Evolutionary conservation across 257 asterid species (phyloP), one percentile per base, ranked within the genome.

Genomic region (Solanum neorickii): DNA sequence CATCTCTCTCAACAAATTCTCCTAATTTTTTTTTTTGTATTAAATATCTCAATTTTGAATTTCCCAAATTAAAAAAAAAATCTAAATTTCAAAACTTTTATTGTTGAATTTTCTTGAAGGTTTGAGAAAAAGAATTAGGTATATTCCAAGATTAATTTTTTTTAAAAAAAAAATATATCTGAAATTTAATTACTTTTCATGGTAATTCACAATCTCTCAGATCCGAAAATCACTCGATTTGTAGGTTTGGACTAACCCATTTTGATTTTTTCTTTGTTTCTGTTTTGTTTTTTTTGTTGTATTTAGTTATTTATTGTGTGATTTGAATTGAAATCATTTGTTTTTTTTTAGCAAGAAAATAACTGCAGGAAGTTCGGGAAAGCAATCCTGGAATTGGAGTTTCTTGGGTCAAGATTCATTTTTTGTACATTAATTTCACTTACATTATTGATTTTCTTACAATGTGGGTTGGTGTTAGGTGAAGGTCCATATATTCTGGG

Each of bases 401-500:
- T 86, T 80, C 86, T 29, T 46, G 66, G 62, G 27, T 87, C 69
- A 9, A 82, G 70, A 72, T 60, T 85, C 83, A 29, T 89, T 76
- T 15, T n/a, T 76, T 20, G 72, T 49, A 73, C 33, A 66, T 73
- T 52, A 42, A 13, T 39, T 78, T 25, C 39, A 62, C 29, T 84
- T 84, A 87, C 41, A 80, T 87, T 85, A 46, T 87, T 29, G 83
- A 42, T 82, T 85, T 89, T 88, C 84, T 88, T 89, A 89, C 92
- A 93, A 93, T 94, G 97, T 85, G 93, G 94, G 92, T 88, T 88
- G 87, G 88, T 56, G 37, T 92, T 89, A 86, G 39, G 84, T 87
- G 59, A 86, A 85, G 77, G 84, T 87, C 85, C 88, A 82, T 90
- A 62, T 85, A 89, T 82, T 90, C 85, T 83, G 88, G 92, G 95